Base-by-base conservation (phyloP, 1,139 yeast genomes). In the Candida sojae region DNA sequence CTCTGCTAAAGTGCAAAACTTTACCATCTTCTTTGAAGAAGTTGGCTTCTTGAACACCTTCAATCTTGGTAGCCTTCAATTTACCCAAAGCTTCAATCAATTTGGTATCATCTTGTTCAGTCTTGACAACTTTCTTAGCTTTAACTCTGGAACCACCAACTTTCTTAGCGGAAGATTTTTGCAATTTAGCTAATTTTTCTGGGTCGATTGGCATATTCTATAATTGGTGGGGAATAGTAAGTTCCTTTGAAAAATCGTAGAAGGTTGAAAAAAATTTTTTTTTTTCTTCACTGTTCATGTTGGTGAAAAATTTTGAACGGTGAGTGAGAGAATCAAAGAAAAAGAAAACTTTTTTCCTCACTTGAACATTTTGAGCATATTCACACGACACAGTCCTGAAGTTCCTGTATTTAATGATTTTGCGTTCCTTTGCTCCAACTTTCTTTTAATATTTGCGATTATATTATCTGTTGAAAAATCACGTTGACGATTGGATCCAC, bases 11-110 rank as follows among this genome's bases (percentile, higher is more conserved):
- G 80, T 92, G 97, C 74, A 92, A 80, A 58, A 93, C 97, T 70
- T 86, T 87, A 67, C 98, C 97, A 73, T 92, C 97, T 59, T 91
- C 96, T 75, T 80, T 88, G 87, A 93, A 92, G 82, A 93, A 89
- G 84, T 92, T 93, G 68, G 96, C 98, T 79, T 92, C 97, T 70
- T 90, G 96, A 62, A 93, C 86, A 64, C 88, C 90, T 60, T 87
- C 92, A 62, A 93, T 79, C 64, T 91, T 87, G 73, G 87, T 89
- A 59, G 93, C 96, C 74, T 88, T 86, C 71, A 93, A 79, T 79
- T 92, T 92, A 71, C 86, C 88, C 73, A 93, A 81, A 62, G 96
- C 84, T 61, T 86, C 89, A 75, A 90, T 93, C 73, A 93, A 82
- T 76, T 91, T 90, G 75, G 92, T 80, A 79, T 91, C 95, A 63